phyloP scores from a whole-genome alignment of 371 early-diverging fungal species.

The Mucor irregularis region DNA sequence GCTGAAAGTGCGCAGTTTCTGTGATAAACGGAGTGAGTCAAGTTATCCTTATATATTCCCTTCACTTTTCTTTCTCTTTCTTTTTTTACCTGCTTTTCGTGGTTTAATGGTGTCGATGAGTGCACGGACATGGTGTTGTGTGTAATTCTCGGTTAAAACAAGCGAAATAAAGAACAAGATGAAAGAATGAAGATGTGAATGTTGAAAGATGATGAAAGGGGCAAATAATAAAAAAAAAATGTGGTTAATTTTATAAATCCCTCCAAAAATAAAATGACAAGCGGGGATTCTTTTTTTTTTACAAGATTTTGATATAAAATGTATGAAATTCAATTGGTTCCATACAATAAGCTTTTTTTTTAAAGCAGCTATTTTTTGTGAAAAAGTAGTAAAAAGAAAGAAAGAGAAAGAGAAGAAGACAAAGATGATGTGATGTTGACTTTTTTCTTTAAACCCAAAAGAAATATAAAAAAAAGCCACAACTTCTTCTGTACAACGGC shows the following conservation, averaged over 20 bases:
- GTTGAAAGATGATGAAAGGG: background rate
- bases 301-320: no score
- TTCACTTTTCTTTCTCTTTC: background rate
- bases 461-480: slow-evolving; percentile 9
- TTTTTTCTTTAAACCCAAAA: no score
- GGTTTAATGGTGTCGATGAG: background rate
- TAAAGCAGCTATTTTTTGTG: background rate
- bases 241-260: slow-evolving; percentile 3
- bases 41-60: background rate
- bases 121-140: background rate
- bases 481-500: slow-evolving; percentile 4
- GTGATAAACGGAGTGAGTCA: background rate
- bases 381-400: background rate
- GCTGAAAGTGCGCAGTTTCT: slow-evolving; percentile 33
- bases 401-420: background rate
- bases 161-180: background rate
- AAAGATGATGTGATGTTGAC: background rate
- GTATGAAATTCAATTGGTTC: slow-evolving; percentile 5
- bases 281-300: slow-evolving; percentile 2
- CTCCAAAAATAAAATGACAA: slow-evolving; percentile 11
- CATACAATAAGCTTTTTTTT: background rate
- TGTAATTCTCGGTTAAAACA: background rate
- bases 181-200: background rate
- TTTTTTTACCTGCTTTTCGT: background rate
- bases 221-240: slow-evolving; percentile 1